Evolutionary conservation across 768 basidiomycete species (phyloP), one percentile per base, ranked within the genome.

Genomic region (Phaeolepiota aurea): DNA sequence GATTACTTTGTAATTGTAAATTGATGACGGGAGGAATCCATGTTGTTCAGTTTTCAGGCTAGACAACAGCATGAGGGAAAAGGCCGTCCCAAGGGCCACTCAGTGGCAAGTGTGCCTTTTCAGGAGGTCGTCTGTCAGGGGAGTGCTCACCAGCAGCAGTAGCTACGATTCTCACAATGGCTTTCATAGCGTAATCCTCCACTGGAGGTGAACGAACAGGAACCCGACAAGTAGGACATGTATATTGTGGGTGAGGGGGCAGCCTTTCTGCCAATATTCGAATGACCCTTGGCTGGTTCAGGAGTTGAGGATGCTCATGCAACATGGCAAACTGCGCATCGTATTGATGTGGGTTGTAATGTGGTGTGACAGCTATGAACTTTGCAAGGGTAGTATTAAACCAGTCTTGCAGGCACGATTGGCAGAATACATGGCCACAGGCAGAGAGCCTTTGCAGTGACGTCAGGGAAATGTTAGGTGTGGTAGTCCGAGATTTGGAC

Each of bases 401-500:
- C 72, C 72, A 74, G 48, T 77, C 74, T 34, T 66, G 63, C 5
- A 87, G 63, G 48, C 83, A 87, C 3, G 54, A 54, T 45, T 72
- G 61, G 52, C 83, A 87, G 52, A 79, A 85, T 0, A 75, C 72
- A 55, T 87, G 84, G 2, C 84, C 84, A 41, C 84, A 87, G 30
- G 68, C 69, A 4, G 72, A 57, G 15, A 87, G 64, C 3, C 83
- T 86, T 48, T 30, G 19, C 20, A 22, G 32, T 5, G 23, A 41
- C 14, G 14, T 9, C 1, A 41, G 22, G 34, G 20, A 39, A 19
- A 18, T 25, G 37, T 10, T 20, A 15, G 34, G 13, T 5, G 37
- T 5, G 20, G 20, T 30, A 2, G 36, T 13, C 11, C 20, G 20
- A 16, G 19, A 43, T 12, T 33, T 21, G 19, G 5, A 63, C 80